A percentile compares a stretch with the other conserved stretches of the same genome.
Evolutionary conservation across 1,284 basidiomycete genomes (phyloP).

Genomic region (Tilletia indica): DNA sequence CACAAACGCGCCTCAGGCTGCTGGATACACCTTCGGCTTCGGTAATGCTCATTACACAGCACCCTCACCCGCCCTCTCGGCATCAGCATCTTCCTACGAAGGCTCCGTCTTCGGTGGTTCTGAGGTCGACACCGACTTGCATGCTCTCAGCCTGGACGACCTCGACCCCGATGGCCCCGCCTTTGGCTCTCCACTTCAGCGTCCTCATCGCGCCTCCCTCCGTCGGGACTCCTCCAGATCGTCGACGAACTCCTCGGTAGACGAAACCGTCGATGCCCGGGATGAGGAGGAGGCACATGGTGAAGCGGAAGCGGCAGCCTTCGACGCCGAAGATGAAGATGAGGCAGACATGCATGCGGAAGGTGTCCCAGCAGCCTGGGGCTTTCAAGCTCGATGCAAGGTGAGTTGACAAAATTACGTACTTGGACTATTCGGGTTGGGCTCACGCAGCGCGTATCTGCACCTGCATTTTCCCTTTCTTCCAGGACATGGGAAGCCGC

Average conservation of each 20-base stretch:
- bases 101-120: slow-evolving; percentile 1
- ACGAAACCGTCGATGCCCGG: neutral
- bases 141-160: slow-evolving; percentile 11
- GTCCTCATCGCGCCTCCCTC: neutral
- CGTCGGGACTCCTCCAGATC: slow-evolving; percentile 10
- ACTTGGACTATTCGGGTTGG: neutral
- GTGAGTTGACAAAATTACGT: neutral
- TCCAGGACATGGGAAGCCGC: slow-evolving; percentile 28
- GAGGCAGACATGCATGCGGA: slow-evolving; percentile 56
- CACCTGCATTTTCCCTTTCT: neutral
- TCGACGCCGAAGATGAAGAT: slow-evolving; percentile 33
- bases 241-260: neutral
- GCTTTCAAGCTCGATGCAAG: slow-evolving; percentile 47
- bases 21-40: slow-evolving; percentile 7
- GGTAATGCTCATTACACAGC: neutral
- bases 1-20: too few relatives aligned
- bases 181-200: neutral
- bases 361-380: slow-evolving; percentile 50
- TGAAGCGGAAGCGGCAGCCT: neutral
- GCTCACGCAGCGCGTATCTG: too few relatives aligned
- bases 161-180: neutral
- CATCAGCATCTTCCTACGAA: slow-evolving; percentile 11
- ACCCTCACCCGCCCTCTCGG: slow-evolving; percentile 10
- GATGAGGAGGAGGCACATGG: slow-evolving; percentile 1
- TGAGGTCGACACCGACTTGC: neutral